Evolutionary conservation across 2,329 filamentous ascomycete genomes (phyloP).

Genomic region (Penicillium digitatum): DNA sequence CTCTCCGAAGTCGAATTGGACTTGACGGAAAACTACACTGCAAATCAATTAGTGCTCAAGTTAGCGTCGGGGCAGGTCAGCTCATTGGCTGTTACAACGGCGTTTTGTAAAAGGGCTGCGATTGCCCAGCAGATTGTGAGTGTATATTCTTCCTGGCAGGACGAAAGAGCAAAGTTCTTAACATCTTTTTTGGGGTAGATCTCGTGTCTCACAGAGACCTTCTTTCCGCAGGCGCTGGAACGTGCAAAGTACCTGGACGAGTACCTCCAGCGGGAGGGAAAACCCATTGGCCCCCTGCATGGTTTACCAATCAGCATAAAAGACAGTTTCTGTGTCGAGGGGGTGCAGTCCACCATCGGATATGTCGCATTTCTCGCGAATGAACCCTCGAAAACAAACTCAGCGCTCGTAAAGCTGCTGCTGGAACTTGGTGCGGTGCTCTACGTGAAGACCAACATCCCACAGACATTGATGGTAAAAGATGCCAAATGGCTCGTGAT

Average conservation of each 20-base stretch:
- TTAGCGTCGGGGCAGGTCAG: slow-evolving; percentile 20
- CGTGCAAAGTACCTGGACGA: slow-evolving; percentile 38
- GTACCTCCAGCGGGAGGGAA: slow-evolving; percentile 28
- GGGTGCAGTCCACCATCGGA: slow-evolving; percentile 21
- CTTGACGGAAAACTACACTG: slow-evolving; percentile 41
- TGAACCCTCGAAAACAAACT: slow-evolving; percentile 17
- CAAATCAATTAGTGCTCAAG: slow-evolving; percentile 17
- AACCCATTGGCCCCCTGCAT: slow-evolving; percentile 37
- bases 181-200: slow-evolving; percentile 10
- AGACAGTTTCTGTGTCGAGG: slow-evolving; percentile 27
- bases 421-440: slow-evolving; percentile 29
- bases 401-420: slow-evolving; percentile 24
- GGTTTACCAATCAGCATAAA: slow-evolving; percentile 41
- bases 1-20: slow-evolving; percentile 45
- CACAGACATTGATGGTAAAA: slow-evolving; percentile 33
- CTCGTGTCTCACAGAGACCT: slow-evolving; percentile 39
- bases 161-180: not conserved
- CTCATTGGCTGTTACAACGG: slow-evolving; percentile 23
- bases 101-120: slow-evolving; percentile 42
- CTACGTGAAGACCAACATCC: slow-evolving; percentile 36
- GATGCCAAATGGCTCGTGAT: not conserved
- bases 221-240: slow-evolving; percentile 36
- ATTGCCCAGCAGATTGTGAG: slow-evolving; percentile 37
- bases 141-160: not conserved
- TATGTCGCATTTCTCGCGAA: slow-evolving; percentile 24